Conservation (phyloP, 352 stramenopile genomes). For the Globisporangium cylindrosporum region DNA sequence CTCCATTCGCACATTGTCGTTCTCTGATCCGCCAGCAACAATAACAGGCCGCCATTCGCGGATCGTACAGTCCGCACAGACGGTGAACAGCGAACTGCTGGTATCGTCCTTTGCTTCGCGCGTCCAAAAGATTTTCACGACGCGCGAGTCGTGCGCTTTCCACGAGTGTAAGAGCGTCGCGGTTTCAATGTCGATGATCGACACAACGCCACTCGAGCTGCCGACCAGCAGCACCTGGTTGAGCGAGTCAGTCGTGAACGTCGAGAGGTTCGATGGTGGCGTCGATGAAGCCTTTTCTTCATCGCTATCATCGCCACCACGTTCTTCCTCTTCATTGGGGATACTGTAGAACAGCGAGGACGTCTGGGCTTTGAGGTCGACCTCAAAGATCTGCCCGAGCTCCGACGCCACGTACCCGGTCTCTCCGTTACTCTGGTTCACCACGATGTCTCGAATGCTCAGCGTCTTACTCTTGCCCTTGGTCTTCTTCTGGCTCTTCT, state of each 20-base stretch:
- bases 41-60: constrained; percentile 50
- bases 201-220: constrained; percentile 44
- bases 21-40: constrained; percentile 7
- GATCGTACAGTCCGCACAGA: constrained; percentile 55
- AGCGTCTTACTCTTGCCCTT: constrained; percentile 30
- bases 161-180: constrained; percentile 33
- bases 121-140: constrained; percentile 79
- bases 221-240: constrained; percentile 50
- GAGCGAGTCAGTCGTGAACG: constrained; percentile 33
- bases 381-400: constrained; percentile 49
- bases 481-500: constrained; percentile 13
- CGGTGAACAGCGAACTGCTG: constrained; percentile 50
- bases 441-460: constrained; percentile 51
- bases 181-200: constrained; percentile 42
- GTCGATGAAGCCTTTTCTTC: background rate
- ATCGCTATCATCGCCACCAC: background rate
- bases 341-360: constrained; percentile 35
- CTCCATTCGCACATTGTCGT: constrained; percentile 15
- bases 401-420: constrained; percentile 62
- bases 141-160: constrained; percentile 48
- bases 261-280: constrained; percentile 29
- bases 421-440: constrained; percentile 26
- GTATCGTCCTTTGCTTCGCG: background rate
- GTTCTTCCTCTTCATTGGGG: background rate
- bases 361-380: constrained; percentile 34